Evolutionary conservation across 805 yeast genomes (phyloP).

Genomic region (Wickerhamiella parazyma): DNA sequence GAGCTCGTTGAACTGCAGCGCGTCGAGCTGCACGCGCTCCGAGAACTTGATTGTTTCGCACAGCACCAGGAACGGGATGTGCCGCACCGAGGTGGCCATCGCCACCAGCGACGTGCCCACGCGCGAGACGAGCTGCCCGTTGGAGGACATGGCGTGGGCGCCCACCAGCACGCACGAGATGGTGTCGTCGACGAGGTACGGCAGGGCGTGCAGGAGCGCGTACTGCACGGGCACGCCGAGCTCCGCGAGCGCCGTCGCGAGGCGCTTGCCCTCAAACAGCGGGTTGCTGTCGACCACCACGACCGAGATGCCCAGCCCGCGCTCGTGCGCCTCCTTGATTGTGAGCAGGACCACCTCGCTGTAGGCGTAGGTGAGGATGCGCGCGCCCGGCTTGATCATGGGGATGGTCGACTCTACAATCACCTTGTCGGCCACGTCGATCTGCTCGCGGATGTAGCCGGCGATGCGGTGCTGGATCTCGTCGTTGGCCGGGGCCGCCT

Average conservation of each 20-base stretch:
- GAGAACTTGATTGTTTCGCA: constrained; percentile 91
- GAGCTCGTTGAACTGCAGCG: constrained; percentile 87
- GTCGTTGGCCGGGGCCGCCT: constrained; percentile 53
- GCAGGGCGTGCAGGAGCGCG: constrained; percentile 62
- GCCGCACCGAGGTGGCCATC: constrained; percentile 74
- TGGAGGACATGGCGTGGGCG: constrained; percentile 93
- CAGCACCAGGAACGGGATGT: constrained; percentile 88
- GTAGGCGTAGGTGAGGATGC: constrained; percentile 76
- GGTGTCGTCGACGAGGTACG: constrained; percentile 59
- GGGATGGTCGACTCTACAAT: constrained; percentile 68
- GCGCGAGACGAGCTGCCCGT: constrained; percentile 83
- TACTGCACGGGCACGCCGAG: constrained; percentile 63
- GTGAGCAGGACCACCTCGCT: constrained; percentile 71
- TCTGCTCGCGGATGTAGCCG: constrained; percentile 68
- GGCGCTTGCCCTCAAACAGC: constrained; percentile 76
- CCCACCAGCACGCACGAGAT: constrained; percentile 88
- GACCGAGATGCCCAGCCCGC: constrained; percentile 56
- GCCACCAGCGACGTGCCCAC: constrained; percentile 93
- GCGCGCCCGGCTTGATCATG: constrained; percentile 63
- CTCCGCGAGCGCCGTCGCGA: constrained; percentile 50
- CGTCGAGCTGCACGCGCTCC: constrained; percentile 88
- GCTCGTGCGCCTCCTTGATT: constrained; percentile 52
- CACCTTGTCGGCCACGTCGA: constrained; percentile 68
- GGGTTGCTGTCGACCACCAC: constrained; percentile 90
- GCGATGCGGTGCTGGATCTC: constrained; percentile 56